These are phyloP conservation scores for Beauveria rudraprayagi DNA, from an alignment of 2,329 filamentous ascomycete species.

Conservation along the genomic window DNA sequence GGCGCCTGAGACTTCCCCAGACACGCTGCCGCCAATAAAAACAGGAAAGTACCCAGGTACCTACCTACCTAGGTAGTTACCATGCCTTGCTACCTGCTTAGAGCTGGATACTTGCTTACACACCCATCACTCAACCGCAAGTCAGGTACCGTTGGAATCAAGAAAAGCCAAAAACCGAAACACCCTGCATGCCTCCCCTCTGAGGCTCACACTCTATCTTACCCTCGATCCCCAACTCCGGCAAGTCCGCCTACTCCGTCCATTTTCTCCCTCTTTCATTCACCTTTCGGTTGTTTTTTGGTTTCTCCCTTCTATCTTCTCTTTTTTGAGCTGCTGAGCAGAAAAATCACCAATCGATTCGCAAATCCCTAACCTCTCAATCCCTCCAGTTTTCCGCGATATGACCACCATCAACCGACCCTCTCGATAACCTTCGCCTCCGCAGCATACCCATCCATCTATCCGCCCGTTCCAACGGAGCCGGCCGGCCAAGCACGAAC, in stretches of 20 bases:
- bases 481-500: neutral
- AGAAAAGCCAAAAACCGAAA: neutral
- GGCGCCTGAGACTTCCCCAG: neutral
- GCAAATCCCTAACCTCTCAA: neutral
- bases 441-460: neutral
- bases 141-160: neutral
- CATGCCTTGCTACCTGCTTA: too few relatives aligned
- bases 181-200: neutral
- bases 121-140: neutral
- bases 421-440: neutral
- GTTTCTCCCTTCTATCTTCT: neutral
- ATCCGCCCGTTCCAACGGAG: neutral
- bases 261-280: neutral
- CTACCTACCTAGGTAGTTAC: too few relatives aligned
- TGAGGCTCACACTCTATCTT: neutral
- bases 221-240: conserved; percentile 1
- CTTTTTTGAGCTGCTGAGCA: neutral
- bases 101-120: too few relatives aligned
- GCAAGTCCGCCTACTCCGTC: neutral
- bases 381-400: neutral
- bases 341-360: neutral
- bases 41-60: too few relatives aligned
- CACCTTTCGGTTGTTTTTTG: neutral
- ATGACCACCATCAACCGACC: neutral
- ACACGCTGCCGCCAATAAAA: neutral